A percentile compares a stretch with the other conserved stretches of the same genome.
phyloP scores from a whole-genome alignment of 1,284 basidiomycete genomes.

The Lentinus polychrous region DNA sequence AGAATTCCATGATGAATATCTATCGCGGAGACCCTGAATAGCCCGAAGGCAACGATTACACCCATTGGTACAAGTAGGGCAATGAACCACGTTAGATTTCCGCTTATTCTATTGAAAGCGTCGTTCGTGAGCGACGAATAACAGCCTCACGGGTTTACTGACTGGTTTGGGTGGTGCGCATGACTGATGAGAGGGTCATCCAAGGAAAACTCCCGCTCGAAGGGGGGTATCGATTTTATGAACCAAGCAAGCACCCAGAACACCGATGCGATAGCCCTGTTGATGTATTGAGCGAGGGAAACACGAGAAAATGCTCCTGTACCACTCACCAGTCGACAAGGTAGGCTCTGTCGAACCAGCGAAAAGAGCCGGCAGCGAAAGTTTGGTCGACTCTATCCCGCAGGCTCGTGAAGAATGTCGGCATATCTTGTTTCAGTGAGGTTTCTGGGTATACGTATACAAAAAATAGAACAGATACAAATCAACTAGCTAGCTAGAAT shows the following conservation, averaged over 20 bases:
- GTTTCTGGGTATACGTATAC: too few species aligned
- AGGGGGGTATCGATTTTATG: conserved; percentile 36
- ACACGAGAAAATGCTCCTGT: neutral
- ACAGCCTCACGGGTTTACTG: conserved; percentile 10
- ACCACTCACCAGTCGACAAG: conserved; percentile 29
- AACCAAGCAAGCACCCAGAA: conserved; percentile 38
- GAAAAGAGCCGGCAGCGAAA: conserved; percentile 27
- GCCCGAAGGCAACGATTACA: conserved; percentile 30
- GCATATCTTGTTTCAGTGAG: neutral
- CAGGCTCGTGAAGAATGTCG: neutral
- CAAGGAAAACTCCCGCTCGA: conserved; percentile 44
- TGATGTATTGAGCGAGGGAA: too few species aligned
- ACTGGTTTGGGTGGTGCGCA: conserved; percentile 46
- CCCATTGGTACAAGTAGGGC: conserved; percentile 40
- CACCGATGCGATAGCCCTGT: conserved; percentile 38
- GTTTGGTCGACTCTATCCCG: conserved; percentile 12
- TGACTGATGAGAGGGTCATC: conserved; percentile 49
- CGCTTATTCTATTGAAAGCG: conserved; percentile 34
- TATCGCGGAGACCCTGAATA: conserved; percentile 36
- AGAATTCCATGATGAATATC: conserved; percentile 53
- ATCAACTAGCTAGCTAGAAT: too few species aligned
- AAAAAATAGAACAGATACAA: too few species aligned
- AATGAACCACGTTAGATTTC: conserved; percentile 37
- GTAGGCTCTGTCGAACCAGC: conserved; percentile 38
- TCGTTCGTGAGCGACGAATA: neutral